A percentile compares a stretch with the other conserved stretches of the same genome.
These are phyloP conservation scores for Brassica napus DNA, from an alignment of 345 rosid species.

Conservation along the genomic window DNA sequence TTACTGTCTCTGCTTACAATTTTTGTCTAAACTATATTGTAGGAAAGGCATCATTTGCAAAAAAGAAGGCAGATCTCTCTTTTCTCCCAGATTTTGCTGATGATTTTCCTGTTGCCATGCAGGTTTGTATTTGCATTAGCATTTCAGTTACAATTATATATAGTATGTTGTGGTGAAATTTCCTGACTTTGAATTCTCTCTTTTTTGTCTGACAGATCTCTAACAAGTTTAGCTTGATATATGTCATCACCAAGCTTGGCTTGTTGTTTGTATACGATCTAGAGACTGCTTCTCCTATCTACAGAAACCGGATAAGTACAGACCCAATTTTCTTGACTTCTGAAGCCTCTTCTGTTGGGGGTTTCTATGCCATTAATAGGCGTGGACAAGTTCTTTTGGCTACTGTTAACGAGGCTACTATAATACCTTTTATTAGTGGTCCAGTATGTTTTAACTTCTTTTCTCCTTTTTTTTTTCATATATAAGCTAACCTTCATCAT, in stretches of 20 bases:
- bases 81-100: slow-evolving; percentile 99
- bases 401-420: slow-evolving; percentile 89
- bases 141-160: neutral
- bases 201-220: slow-evolving; percentile 69
- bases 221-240: slow-evolving; percentile 87
- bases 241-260: slow-evolving; percentile 95
- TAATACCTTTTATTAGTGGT: slow-evolving; percentile 95
- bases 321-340: slow-evolving; percentile 98
- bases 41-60: slow-evolving; percentile 93
- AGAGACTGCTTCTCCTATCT: slow-evolving; percentile 96
- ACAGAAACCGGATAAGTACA: slow-evolving; percentile 96
- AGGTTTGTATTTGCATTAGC: slow-evolving; percentile 51
- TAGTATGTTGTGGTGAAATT: neutral
- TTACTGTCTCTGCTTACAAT: neutral
- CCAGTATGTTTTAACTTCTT: slow-evolving; percentile 58
- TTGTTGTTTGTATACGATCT: slow-evolving; percentile 94
- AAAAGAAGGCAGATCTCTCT: slow-evolving; percentile 98
- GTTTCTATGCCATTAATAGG: slow-evolving; percentile 92
- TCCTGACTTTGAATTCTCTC: neutral
- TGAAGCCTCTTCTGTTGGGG: slow-evolving; percentile 90
- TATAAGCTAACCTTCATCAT: slow-evolving; percentile 22
- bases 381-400: slow-evolving; percentile 88
- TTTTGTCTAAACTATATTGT: slow-evolving; percentile 21
- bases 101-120: slow-evolving; percentile 99
- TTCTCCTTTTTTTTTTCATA: neutral